Evolutionary conservation across 768 basidiomycete genomes (phyloP), one percentile per base, ranked within the genome.

Genomic region (Pleurotus pulmonarius): DNA sequence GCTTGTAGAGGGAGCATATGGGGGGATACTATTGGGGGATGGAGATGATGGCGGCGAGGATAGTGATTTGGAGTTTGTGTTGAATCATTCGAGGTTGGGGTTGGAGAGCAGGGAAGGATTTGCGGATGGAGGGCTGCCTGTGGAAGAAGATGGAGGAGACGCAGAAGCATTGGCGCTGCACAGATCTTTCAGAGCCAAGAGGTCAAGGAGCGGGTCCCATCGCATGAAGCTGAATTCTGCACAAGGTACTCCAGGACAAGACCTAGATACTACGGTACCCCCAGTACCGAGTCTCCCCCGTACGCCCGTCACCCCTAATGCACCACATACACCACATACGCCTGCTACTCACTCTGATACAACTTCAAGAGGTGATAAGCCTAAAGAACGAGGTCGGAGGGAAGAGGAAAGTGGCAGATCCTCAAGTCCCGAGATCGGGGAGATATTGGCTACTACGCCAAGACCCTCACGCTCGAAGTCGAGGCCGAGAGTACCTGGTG

Each of bases 401-500:
- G 59, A 18, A n/a, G 47, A 20, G 16, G 44, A 43, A 11, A 3
- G n/a, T 18, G 12, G 41, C 2, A 61, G 67, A n/a, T 46, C 65
- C 2, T 40, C 62, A 5, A 67, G 67, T 40, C 76, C 77, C 1
- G 76, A 79, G 46, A 69, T 79, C 55, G 58, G 63, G 5, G 63
- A 73, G 5, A 77, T 78, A 18, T 67, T 78, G 34, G 70, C 73
- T 3, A 62, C 60, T 11, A 77, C 74, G 3, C 74, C 73, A 0
- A 71, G 73, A 12, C 72, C 69, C 9, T 46, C 63, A 39, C 24
- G 40, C 3, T 56, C 57, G 15, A 40, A 52, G 22, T 39, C 47
- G 25, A 25, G 20, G 16, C 41, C 45, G 6, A 54, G 54, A 22
- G 37, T 25, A 46, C 13, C 20, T 12, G 55, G 46, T 39, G 45